These are phyloP conservation scores for Sporobolomyces pararoseus DNA, from an alignment of 768 basidiomycete genomes.

Conservation along the genomic window DNA sequence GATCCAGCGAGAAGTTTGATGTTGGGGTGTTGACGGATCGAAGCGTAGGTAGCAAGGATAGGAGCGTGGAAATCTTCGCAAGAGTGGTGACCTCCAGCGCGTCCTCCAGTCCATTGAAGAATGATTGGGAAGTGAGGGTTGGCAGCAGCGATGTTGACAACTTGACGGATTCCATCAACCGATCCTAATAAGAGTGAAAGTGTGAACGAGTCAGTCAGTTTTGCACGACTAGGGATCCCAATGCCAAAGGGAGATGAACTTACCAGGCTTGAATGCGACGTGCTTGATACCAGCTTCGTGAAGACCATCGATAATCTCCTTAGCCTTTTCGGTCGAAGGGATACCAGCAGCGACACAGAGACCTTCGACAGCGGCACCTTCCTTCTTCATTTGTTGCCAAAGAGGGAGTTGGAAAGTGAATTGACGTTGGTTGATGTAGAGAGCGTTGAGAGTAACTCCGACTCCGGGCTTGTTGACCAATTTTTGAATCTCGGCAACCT, in stretches of 20 bases:
- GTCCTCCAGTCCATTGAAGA: conserved; percentile 98
- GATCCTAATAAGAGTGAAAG: conserved; percentile 51
- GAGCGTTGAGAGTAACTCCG: conserved; percentile 86
- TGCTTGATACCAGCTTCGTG: conserved; percentile 84
- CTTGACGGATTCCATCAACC: conserved; percentile 94
- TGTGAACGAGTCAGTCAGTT: neutral
- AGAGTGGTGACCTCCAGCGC: conserved; percentile 96
- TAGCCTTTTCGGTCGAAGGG: conserved; percentile 92
- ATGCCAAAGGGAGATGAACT: neutral
- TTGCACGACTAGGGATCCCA: neutral
- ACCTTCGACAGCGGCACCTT: conserved; percentile 94
- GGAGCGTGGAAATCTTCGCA: conserved; percentile 99
- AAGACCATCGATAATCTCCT: conserved; percentile 86
- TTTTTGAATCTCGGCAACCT: conserved; percentile 85
- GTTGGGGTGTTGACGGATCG: conserved; percentile 84
- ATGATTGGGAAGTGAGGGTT: conserved; percentile 97
- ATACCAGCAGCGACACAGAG: conserved; percentile 98
- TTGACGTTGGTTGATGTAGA: conserved; percentile 97
- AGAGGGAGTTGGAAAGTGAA: conserved; percentile 91
- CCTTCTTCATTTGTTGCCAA: conserved; percentile 95
- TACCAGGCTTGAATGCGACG: conserved; percentile 92
- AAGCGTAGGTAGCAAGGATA: conserved; percentile 78
- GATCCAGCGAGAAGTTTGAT: conserved; percentile 88
- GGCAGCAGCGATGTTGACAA: conserved; percentile 86
- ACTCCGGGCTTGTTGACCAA: conserved; percentile 74